Evolutionary conservation across 2,329 filamentous ascomycete genomes (phyloP).

Genomic region (Microdochium nivale): DNA sequence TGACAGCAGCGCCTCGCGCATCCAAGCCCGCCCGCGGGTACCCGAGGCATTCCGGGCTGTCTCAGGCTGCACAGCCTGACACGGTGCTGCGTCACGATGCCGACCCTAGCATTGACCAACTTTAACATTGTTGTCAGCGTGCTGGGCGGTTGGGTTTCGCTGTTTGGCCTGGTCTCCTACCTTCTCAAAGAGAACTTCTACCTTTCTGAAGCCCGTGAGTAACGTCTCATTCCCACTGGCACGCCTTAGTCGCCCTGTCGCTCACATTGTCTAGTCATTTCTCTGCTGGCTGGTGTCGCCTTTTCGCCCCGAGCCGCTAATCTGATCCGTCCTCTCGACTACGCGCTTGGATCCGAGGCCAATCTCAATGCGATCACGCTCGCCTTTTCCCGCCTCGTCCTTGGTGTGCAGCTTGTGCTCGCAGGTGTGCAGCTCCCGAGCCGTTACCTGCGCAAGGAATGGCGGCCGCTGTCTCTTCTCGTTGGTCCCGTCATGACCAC

Average conservation of each 20-base stretch:
- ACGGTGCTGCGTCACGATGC: conserved; percentile 24
- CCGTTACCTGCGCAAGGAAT: conserved; percentile 71
- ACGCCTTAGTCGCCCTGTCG: conserved; percentile 1
- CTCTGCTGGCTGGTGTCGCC: conserved; percentile 66
- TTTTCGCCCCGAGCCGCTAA: conserved; percentile 74
- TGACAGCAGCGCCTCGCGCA: not conserved
- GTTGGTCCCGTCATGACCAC: conserved; percentile 75
- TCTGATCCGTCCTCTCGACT: conserved; percentile 66
- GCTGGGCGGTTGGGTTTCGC: conserved; percentile 76
- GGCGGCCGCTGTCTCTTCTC: conserved; percentile 65
- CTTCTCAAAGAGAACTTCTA: conserved; percentile 86
- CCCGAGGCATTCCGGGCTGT: not conserved
- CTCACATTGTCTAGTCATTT: conserved; percentile 55
- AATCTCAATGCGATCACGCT: conserved; percentile 67
- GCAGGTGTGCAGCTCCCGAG: conserved; percentile 82
- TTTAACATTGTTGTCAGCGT: conserved; percentile 81
- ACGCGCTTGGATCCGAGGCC: conserved; percentile 47
- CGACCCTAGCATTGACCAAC: conserved; percentile 52
- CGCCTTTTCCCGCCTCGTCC: conserved; percentile 77
- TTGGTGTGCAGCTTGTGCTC: conserved; percentile 83
- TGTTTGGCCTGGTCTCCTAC: conserved; percentile 89
- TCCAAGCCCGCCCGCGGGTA: too few species aligned
- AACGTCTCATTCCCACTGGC: conserved; percentile 26
- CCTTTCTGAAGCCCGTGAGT: conserved; percentile 83
- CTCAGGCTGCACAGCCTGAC: conserved; percentile 2